Evolutionary conservation across 2,329 filamentous ascomycete genomes (phyloP).

Genomic region (Scleromitrula shiraiana): DNA sequence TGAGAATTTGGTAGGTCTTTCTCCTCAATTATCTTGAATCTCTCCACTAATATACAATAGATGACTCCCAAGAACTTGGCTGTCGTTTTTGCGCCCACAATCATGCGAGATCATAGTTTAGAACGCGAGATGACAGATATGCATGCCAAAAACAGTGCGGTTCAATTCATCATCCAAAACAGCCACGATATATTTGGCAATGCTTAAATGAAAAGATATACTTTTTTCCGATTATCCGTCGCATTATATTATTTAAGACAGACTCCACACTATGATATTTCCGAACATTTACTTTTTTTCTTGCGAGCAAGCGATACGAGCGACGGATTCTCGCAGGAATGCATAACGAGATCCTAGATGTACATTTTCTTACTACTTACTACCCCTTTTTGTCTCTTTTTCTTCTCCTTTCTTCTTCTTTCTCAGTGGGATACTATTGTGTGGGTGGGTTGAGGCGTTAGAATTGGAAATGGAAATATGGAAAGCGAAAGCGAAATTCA

Average conservation of each 20-base stretch:
- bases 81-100: slow-evolving; percentile 95
- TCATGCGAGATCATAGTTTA: slow-evolving; percentile 85
- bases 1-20: slow-evolving; percentile 67
- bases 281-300: too few relatives aligned
- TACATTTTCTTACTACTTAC: too few relatives aligned
- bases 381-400: not conserved
- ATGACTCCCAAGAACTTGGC: slow-evolving; percentile 97
- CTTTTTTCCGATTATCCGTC: too few relatives aligned
- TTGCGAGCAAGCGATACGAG: too few relatives aligned
- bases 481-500: too few relatives aligned
- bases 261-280: too few relatives aligned
- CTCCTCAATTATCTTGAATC: not conserved
- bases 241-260: too few relatives aligned
- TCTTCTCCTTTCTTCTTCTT: not conserved
- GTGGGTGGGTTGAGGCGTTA: too few relatives aligned
- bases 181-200: slow-evolving; percentile 67
- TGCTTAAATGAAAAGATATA: slow-evolving; percentile 3
- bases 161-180: slow-evolving; percentile 91
- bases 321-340: too few relatives aligned
- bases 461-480: too few relatives aligned
- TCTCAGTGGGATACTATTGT: not conserved
- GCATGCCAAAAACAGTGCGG: slow-evolving; percentile 81
- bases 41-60: slow-evolving; percentile 35
- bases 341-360: too few relatives aligned
- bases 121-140: slow-evolving; percentile 96